Conservation (phyloP, 768 basidiomycete genomes). For the Pulveroboletus sp. region DNA sequence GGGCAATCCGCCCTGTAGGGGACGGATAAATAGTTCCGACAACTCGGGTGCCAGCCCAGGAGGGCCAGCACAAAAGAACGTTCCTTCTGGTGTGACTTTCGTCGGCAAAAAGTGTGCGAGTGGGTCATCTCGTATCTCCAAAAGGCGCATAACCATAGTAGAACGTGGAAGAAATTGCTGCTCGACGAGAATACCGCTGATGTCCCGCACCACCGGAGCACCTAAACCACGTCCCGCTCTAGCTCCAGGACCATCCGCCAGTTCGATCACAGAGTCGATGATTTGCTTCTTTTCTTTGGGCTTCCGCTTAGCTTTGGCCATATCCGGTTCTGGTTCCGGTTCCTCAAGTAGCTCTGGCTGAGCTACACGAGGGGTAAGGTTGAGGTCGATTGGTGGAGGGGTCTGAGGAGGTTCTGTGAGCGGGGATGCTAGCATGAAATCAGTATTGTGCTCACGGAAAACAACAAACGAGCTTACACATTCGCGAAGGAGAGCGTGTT, state of each 20-base stretch:
- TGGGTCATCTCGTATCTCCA: constrained; percentile 83
- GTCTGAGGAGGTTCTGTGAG: constrained; percentile 72
- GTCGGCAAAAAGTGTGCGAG: constrained; percentile 82
- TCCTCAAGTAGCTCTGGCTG: constrained; percentile 37
- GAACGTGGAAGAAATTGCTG: constrained; percentile 86
- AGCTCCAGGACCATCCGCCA: constrained; percentile 57
- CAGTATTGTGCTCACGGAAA: constrained; percentile 1
- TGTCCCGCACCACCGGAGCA: constrained; percentile 48
- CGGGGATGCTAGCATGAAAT: constrained; percentile 55
- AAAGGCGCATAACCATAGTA: constrained; percentile 75
- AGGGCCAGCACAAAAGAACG: constrained; percentile 79
- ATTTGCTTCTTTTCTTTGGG: constrained; percentile 79
- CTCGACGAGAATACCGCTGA: constrained; percentile 69
- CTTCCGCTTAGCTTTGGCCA: constrained; percentile 45
- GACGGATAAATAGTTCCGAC: constrained; percentile 78
- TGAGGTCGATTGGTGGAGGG: constrained; percentile 59
- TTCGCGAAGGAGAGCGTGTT: constrained; percentile 59
- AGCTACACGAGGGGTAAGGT: constrained; percentile 46
- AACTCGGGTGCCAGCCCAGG: constrained; percentile 81
- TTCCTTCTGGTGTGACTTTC: constrained; percentile 62
- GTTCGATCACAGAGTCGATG: constrained; percentile 86
- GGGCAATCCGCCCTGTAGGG: constrained; percentile 44
- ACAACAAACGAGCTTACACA: constrained; percentile 43
- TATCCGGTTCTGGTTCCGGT: constrained; percentile 26
- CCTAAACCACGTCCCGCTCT: constrained; percentile 55